Evolutionary conservation across 2,329 filamentous ascomycete genomes (phyloP).

Genomic region (Fusarium sp.): DNA sequence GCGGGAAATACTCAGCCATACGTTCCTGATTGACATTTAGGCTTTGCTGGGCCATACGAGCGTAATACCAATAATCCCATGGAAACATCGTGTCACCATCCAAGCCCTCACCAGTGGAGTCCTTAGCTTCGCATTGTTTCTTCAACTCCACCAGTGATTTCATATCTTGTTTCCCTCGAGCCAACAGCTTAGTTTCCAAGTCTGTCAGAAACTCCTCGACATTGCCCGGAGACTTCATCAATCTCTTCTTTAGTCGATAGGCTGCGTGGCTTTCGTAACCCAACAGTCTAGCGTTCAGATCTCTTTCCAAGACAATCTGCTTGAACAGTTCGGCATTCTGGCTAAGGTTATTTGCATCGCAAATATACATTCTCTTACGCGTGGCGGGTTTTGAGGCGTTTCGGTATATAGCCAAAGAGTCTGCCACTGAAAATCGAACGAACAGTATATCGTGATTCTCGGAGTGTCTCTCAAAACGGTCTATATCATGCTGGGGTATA

Average conservation of each 20-base stretch:
- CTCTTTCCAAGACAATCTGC: not conserved
- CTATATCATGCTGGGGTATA: not conserved
- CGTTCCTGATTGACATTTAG: not conserved
- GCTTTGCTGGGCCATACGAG: rapidly evolving
- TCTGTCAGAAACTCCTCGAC: not conserved
- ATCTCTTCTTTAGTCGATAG: not conserved
- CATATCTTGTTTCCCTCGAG: not conserved
- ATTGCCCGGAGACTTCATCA: not conserved
- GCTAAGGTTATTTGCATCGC: rapidly evolving
- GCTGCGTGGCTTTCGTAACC: not conserved
- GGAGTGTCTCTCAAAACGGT: not conserved
- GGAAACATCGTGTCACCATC: not conserved
- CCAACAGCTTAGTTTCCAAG: not conserved
- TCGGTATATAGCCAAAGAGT: not conserved
- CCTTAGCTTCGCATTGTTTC: not conserved
- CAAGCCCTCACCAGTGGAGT: too few relatives aligned
- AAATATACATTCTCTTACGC: not conserved
- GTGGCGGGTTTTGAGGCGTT: rapidly evolving
- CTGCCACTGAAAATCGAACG: not conserved
- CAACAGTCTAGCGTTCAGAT: not conserved
- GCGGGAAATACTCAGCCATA: not conserved
- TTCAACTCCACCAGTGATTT: not conserved
- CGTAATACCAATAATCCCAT: not conserved
- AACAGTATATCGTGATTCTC: not conserved
- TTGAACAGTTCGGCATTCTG: not conserved